Percentiles rank a stretch among this genome's conserved stretches.
Conservation (phyloP, 192 early-diverging fungal genomes). For the Rhizophagus prolifer region DNA sequence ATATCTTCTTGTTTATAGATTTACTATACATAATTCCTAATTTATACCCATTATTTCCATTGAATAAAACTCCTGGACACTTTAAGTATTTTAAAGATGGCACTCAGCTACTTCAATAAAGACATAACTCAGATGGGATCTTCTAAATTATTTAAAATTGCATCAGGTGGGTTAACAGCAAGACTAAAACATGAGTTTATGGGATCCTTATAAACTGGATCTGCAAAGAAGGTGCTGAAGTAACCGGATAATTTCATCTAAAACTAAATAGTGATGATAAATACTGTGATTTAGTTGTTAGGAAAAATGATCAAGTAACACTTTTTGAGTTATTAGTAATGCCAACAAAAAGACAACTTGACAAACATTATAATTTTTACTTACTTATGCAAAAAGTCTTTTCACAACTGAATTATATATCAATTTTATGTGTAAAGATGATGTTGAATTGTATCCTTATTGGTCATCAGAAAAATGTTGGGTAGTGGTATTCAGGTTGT, state of each 20-base stretch:
- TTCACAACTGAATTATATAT: conserved; percentile 2
- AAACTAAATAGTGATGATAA: background rate
- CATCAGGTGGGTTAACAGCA: background rate
- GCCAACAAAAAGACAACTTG: background rate
- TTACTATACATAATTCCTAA: too few relatives aligned
- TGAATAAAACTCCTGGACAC: conserved; percentile 26
- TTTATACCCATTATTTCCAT: background rate
- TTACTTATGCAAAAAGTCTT: conserved; percentile 15
- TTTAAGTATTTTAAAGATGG: conserved; percentile 24
- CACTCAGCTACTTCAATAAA: conserved; percentile 30
- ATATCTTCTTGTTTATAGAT: too few relatives aligned
- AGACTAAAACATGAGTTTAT: background rate
- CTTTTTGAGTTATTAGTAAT: conserved; percentile 25
- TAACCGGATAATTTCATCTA: conserved; percentile 14
- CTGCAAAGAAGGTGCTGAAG: background rate
- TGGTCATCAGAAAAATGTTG: conserved; percentile 7
- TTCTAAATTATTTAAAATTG: conserved; percentile 28
- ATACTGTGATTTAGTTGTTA: background rate
- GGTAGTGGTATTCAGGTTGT: conserved; percentile 16
- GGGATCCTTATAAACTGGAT: conserved; percentile 15
- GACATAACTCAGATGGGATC: conserved; percentile 16
- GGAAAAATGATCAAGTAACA: background rate
- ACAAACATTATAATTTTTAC: conserved; percentile 12
- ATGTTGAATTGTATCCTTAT: background rate
- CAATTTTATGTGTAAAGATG: conserved; percentile 21